These are phyloP conservation scores for Raddia guianensis DNA, from an alignment of 176 grass and related monocot genomes.

Conservation along the genomic window DNA sequence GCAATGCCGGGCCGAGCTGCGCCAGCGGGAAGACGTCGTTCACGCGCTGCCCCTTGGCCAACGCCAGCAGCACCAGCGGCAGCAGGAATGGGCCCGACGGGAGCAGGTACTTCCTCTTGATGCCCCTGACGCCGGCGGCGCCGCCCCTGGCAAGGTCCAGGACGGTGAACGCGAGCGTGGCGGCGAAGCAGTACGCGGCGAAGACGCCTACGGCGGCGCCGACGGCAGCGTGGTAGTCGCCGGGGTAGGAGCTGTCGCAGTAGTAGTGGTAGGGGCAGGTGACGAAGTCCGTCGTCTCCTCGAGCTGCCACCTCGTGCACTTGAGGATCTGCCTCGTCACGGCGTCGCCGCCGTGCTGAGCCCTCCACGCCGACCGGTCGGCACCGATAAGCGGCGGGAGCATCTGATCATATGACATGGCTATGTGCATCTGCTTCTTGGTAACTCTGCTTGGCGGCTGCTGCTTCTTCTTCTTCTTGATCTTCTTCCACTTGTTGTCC, in stretches of 20 bases:
- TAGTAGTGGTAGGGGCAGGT: constrained; percentile 98
- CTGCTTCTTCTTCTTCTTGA: constrained; percentile 25
- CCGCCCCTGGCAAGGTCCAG: constrained; percentile 46
- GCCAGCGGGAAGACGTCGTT: constrained; percentile 76
- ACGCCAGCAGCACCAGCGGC: constrained; percentile 70
- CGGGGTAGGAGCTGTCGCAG: constrained; percentile 90
- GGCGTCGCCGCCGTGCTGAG: constrained; percentile 34
- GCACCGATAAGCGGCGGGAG: constrained; percentile 43
- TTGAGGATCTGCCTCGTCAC: constrained; percentile 78
- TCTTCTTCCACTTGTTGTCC: constrained; percentile 35
- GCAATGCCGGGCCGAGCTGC: constrained; percentile 82
- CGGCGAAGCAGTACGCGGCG: constrained; percentile 65
- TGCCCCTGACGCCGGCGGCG: constrained; percentile 13
- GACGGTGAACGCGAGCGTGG: constrained; percentile 69
- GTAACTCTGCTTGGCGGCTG: background rate
- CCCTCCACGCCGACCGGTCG: constrained; percentile 41
- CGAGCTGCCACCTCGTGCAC: constrained; percentile 97
- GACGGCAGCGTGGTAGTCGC: constrained; percentile 64
- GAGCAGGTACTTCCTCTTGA: constrained; percentile 79
- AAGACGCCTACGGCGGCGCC: constrained; percentile 67
- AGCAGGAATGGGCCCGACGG: constrained; percentile 86
- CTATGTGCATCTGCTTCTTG: background rate
- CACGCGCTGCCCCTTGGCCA: constrained; percentile 81
- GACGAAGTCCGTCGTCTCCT: constrained; percentile 87
- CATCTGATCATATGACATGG: constrained; percentile 63